A percentile compares a stretch with the other conserved stretches of the same genome.
These are phyloP conservation scores for Sordariomycetes sp. DNA, from an alignment of 2,329 filamentous ascomycete species.

Conservation along the genomic window DNA sequence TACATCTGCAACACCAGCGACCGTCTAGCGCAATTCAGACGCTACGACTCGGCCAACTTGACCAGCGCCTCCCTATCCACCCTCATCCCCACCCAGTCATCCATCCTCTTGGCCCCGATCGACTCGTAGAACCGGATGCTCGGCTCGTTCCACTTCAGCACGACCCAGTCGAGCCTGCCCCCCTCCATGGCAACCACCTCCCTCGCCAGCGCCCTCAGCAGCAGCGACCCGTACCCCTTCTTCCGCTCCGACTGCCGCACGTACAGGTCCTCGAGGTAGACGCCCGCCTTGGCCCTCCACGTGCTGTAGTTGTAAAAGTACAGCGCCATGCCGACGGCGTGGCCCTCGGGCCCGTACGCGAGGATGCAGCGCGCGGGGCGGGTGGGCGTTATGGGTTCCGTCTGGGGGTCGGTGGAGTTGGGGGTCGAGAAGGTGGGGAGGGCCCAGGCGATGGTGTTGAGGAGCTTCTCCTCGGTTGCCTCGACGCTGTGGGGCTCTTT, in stretches of 20 bases:
- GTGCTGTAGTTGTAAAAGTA: slow-evolving; percentile 97
- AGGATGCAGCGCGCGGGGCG: slow-evolving; percentile 68
- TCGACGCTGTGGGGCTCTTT: slow-evolving; percentile 60
- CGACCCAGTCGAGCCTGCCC: slow-evolving; percentile 74
- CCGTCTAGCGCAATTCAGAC: slow-evolving; percentile 9
- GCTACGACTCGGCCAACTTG: slow-evolving; percentile 37
- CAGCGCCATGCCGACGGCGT: slow-evolving; percentile 62
- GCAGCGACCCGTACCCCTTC: slow-evolving; percentile 63
- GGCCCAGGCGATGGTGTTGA: slow-evolving; percentile 67
- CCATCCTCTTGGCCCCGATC: slow-evolving; percentile 53
- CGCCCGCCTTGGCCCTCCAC: slow-evolving; percentile 75
- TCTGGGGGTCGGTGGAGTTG: slow-evolving; percentile 22
- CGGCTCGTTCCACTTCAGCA: slow-evolving; percentile 86
- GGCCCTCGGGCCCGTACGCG: slow-evolving; percentile 35
- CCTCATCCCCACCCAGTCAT: slow-evolving; percentile 63
- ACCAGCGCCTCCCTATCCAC: slow-evolving; percentile 54
- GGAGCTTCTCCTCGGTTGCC: slow-evolving; percentile 64
- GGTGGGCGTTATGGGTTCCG: slow-evolving; percentile 38
- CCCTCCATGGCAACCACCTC: slow-evolving; percentile 64
- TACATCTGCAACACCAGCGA: background rate
- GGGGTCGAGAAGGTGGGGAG: slow-evolving; percentile 26
- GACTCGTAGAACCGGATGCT: slow-evolving; percentile 77
- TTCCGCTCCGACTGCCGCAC: slow-evolving; percentile 59
- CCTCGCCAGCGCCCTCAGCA: slow-evolving; percentile 66
- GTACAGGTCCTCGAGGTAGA: slow-evolving; percentile 92